These are phyloP conservation scores for Calonectria montana DNA, from an alignment of 2,329 filamentous ascomycete species.

Conservation along the genomic window DNA sequence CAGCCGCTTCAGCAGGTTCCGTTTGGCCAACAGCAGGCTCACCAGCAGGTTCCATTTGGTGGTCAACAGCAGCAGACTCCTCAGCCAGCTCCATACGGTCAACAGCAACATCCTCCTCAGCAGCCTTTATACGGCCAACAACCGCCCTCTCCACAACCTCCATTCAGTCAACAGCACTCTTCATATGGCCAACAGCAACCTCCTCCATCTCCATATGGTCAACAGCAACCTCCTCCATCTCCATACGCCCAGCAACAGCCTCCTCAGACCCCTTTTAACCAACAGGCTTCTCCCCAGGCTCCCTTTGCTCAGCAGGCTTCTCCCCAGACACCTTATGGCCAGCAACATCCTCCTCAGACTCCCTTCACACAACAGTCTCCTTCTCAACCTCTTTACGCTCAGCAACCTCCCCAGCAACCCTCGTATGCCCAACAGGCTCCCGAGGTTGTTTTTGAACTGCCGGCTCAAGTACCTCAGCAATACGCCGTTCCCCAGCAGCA, in stretches of 20 bases:
- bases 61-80: background rate
- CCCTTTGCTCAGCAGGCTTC: constrained; percentile 25
- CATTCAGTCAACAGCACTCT: constrained; percentile 3
- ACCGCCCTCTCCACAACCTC: constrained; percentile 24
- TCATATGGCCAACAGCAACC: constrained; percentile 29
- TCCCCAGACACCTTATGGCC: constrained; percentile 22
- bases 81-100: constrained; percentile 18
- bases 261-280: constrained; percentile 16
- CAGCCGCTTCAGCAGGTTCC: constrained; percentile 21
- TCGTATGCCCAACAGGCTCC: constrained; percentile 26
- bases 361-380: constrained; percentile 37
- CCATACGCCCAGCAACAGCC: constrained; percentile 3
- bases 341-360: constrained; percentile 27
- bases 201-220: constrained; percentile 20
- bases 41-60: no score
- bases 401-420: constrained; percentile 25
- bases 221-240: constrained; percentile 22
- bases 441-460: constrained; percentile 2
- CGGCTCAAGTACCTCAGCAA: constrained; percentile 10
- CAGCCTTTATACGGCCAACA: constrained; percentile 28
- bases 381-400: constrained; percentile 20
- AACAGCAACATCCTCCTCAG: constrained; percentile 20
- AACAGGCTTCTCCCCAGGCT: constrained; percentile 25
- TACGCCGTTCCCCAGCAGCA: constrained; percentile 32
- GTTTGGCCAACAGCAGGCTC: constrained; percentile 22